Evolutionary conservation across 495 filamentous ascomycete species (phyloP).

Genomic region (Rhypophila decipiens): DNA sequence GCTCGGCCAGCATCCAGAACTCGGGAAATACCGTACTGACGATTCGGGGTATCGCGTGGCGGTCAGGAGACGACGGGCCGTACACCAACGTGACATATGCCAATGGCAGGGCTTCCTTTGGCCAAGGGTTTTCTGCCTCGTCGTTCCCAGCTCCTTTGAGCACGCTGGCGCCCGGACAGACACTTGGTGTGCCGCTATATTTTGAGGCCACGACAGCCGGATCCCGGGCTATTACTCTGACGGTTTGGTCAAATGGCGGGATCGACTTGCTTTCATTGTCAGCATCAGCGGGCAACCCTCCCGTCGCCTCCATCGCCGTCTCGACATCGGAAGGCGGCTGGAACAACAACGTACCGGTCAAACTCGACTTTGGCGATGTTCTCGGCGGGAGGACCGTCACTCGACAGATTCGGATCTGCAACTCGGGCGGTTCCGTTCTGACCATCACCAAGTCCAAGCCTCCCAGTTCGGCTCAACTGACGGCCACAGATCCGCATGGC

Average conservation of each 20-base stretch:
- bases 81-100: constrained; percentile 9
- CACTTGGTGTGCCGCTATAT: constrained; percentile 27
- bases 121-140: constrained; percentile 28
- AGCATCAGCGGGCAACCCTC: constrained; percentile 30
- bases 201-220: constrained; percentile 35
- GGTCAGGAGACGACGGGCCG: constrained; percentile 18
- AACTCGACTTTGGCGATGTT: constrained; percentile 43
- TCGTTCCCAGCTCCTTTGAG: constrained; percentile 33
- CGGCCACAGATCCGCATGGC: constrained; percentile 29
- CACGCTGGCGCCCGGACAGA: constrained; percentile 23
- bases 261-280: constrained; percentile 31
- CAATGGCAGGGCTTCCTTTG: constrained; percentile 16
- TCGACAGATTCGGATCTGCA: constrained; percentile 37
- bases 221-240: constrained; percentile 36
- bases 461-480: constrained; percentile 34
- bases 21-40: constrained; percentile 27
- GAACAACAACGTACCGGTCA: constrained; percentile 28
- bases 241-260: constrained; percentile 36
- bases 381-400: constrained; percentile 28
- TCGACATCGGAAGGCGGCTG: constrained; percentile 41
- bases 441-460: constrained; percentile 47
- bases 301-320: constrained; percentile 41
- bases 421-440: constrained; percentile 30
- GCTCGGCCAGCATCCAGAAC: constrained; percentile 28
- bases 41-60: constrained; percentile 30